Evolutionary conservation across 306 rosid genomes (phyloP), one percentile per base, ranked within the genome.

Genomic region (Trifolium subterraneum): DNA sequence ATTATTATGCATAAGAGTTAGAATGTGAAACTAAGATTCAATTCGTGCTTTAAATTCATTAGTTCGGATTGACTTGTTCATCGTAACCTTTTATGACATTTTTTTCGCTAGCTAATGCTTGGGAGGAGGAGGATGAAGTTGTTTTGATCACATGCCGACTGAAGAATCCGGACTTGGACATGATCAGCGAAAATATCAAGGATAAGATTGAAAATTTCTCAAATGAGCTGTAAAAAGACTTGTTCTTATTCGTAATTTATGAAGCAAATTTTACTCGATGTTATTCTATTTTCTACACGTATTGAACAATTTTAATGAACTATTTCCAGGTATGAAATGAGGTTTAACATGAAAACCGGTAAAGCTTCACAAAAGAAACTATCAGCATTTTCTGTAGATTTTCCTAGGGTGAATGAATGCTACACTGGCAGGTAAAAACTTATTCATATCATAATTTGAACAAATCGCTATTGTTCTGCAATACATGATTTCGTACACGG

Each of bases 91-190:
- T 74, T 69, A 15, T 76, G 64, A 38, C 75, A 35, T 11, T 0
- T 25, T 27, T 9, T 29, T 64, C 22, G 12, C 29, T 76, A 94
- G 97, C 97, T 74, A 94, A 94, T 84, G 98, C 97, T 41, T 94
- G 98, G 98, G 98, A 94, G 91, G 98, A 94, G 69, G 98, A 70
- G 64, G 96, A 94, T n/a, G 98, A 90, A 76, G 85, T 94, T 80
- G 96, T 94, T 84, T 60, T 94, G 77, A 88, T 91, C 82, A 90
- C 98, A 3, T 89, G 97, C 83, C 98, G 96, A 59, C 60, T 90
- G 42, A 70, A 89, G 86, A 90, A 91, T 73, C 90, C 72, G 23
- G 82, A 91, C 38, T 75, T 94, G 81, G 97, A 91, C 84, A 54
- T 79, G 85, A 89, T 88, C 61, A 74, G 81, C 27, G 96, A 97